Base-by-base conservation (phyloP, 2,329 filamentous ascomycete genomes). In the Podosphaera fusca region DNA sequence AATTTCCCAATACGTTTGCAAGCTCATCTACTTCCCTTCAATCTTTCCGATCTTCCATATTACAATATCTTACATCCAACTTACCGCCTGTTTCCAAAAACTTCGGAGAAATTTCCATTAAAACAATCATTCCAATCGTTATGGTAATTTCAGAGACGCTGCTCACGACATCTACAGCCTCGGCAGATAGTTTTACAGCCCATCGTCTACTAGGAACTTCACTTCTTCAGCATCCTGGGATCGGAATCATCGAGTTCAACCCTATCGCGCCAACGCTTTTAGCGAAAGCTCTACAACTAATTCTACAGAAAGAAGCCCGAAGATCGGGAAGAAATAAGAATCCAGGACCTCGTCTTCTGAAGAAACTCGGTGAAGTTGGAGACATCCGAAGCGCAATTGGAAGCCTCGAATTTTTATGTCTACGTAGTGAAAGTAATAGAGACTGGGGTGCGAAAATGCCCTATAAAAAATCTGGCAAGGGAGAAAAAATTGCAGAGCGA, bases 311-410 rank as follows among this genome's bases (percentile, higher is more conserved):
- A 67, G 89, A 96, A 69, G 84, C 88, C 0, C 76, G 82, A 14
- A 80, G 81, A 61, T 94, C 87, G 1, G 84, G 84, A 3, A 76
- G 87, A 55, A 79, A 77, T 57, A 81, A 79, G 57, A 86, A 85
- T 0, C 87, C 88, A 0, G 87, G 89, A 0, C 84, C 85, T 0
- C 75, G 78, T 52, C 84, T 95, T 3, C 74, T 96, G 12, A 85
- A 86, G 62, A 78, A 74, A 34, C 76, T 98, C 0, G 84, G 87
- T 0, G 87, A 94, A 61, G 84, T 87, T 63, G 92, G 92, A 2
- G 92, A 98, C 64, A 83, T 98, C 55, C 80, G 92, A 60, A 96
- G 83, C 68, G 92, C 92, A n/a, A 78, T 94, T 34, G 89, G 88
- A 1, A 85, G 88, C 0, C 75, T 98, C 4, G 88, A 98, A 65